phyloP scores from a whole-genome alignment of 345 rosid genomes.

The Aegle marmelos region DNA sequence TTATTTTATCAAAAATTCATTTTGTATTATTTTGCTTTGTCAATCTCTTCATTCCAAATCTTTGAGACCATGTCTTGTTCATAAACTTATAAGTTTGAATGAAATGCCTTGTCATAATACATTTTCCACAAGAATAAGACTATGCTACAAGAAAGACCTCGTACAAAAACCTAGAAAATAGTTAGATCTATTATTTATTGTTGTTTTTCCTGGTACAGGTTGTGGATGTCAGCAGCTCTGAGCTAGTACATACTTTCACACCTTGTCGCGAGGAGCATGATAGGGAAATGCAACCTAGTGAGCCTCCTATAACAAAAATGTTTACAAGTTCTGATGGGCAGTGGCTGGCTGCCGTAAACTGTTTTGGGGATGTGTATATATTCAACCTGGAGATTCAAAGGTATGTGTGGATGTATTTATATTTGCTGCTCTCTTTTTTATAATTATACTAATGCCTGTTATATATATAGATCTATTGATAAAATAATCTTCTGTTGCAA shows the following conservation, averaged over 20 bases:
- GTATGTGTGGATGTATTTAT: slow-evolving; percentile 24
- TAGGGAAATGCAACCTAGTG: slow-evolving; percentile 44
- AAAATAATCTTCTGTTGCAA: background rate
- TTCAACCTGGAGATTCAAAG: slow-evolving; percentile 83
- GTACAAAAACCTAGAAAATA: background rate
- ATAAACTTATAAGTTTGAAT: background rate
- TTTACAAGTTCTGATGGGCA: slow-evolving; percentile 82
- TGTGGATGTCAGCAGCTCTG: slow-evolving; percentile 60
- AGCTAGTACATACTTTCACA: slow-evolving; percentile 54
- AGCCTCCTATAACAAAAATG: slow-evolving; percentile 90
- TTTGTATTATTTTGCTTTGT: background rate
- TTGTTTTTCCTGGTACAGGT: slow-evolving; percentile 35
- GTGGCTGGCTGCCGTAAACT: slow-evolving; percentile 90
- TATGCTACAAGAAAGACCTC: background rate
- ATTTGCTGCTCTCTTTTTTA: background rate
- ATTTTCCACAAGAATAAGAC: background rate
- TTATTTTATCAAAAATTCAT: background rate
- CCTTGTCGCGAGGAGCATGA: slow-evolving; percentile 54
- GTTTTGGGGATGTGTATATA: slow-evolving; percentile 86
- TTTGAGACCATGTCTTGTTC: background rate
- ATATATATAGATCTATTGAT: background rate
- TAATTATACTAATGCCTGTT: background rate
- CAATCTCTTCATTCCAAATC: background rate
- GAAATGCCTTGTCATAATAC: background rate
- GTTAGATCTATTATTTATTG: background rate